Conservation (phyloP, 306 rosid species). For the Comarum palustre region DNA sequence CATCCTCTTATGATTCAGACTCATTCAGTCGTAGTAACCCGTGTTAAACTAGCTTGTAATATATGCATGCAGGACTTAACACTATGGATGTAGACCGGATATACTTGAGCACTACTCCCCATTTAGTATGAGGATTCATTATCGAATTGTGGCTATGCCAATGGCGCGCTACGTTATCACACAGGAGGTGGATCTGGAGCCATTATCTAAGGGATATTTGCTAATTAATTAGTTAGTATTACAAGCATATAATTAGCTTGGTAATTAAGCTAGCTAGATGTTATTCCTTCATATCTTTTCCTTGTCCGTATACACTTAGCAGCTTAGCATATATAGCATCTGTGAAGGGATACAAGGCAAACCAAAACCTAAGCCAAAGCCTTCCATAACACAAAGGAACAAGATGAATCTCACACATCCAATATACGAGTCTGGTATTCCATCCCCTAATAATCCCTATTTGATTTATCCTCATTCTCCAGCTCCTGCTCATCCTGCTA, state of each 20-base stretch:
- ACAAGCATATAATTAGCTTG: neutral
- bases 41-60: neutral
- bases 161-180: neutral
- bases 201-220: neutral
- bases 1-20: no score
- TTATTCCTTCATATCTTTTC: neutral
- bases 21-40: no score
- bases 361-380: neutral
- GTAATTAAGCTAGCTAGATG: neutral
- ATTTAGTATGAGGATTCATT: neutral
- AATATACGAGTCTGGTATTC: neutral
- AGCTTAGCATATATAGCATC: neutral
- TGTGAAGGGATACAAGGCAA: neutral
- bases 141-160: neutral
- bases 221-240: neutral
- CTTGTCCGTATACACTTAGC: neutral
- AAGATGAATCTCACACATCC: slow-evolving; percentile 8
- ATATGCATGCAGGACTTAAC: neutral
- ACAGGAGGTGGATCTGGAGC: neutral
- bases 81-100: neutral
- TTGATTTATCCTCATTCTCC: slow-evolving; percentile 10
- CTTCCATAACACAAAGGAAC: neutral
- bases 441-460: slow-evolving; percentile 8
- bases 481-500: slow-evolving; percentile 14
- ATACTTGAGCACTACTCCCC: neutral